phyloP scores from a whole-genome alignment of 1,284 basidiomycete genomes.

The Cerioporus squamosus region DNA sequence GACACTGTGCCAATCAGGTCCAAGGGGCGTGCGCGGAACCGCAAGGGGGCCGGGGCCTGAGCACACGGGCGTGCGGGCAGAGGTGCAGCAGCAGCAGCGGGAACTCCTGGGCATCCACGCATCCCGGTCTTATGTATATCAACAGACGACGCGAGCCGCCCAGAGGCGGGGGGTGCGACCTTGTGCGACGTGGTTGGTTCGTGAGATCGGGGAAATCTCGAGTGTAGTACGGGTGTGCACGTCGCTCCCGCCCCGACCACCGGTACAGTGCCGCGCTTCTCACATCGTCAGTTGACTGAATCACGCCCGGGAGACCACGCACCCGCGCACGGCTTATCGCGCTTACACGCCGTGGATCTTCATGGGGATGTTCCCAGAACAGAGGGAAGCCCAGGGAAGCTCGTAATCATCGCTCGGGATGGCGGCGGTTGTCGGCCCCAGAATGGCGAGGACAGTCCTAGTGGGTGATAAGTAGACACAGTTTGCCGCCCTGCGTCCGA shows the following conservation, averaged over 20 bases:
- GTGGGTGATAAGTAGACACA: conserved; percentile 1
- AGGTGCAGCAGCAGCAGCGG: conserved; percentile 9
- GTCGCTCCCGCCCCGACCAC: conserved; percentile 25
- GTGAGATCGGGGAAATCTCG: conserved; percentile 37
- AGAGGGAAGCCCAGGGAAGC: conserved; percentile 10
- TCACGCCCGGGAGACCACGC: conserved; percentile 23
- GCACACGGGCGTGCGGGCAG: conserved; percentile 3
- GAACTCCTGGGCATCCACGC: conserved; percentile 12
- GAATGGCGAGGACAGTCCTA: conserved; percentile 10
- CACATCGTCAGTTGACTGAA: conserved; percentile 32
- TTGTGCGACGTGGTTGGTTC: conserved; percentile 1
- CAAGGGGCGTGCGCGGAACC: no score
- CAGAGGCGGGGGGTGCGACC: conserved; percentile 2
- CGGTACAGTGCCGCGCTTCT: conserved; percentile 21
- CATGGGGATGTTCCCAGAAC: conserved; percentile 23
- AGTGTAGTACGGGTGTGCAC: conserved; percentile 28
- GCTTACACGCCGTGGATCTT: conserved; percentile 19
- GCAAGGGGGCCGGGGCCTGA: background rate
- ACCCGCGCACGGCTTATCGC: conserved; percentile 18
- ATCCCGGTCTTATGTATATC: conserved; percentile 25
- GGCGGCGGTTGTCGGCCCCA: conserved; percentile 4
- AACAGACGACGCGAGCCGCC: background rate
- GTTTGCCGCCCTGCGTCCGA: background rate
- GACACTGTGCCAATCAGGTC: background rate
- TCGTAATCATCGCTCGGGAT: background rate